phyloP scores from a whole-genome alignment of 768 basidiomycete species.

The Pisolithus sp. region DNA sequence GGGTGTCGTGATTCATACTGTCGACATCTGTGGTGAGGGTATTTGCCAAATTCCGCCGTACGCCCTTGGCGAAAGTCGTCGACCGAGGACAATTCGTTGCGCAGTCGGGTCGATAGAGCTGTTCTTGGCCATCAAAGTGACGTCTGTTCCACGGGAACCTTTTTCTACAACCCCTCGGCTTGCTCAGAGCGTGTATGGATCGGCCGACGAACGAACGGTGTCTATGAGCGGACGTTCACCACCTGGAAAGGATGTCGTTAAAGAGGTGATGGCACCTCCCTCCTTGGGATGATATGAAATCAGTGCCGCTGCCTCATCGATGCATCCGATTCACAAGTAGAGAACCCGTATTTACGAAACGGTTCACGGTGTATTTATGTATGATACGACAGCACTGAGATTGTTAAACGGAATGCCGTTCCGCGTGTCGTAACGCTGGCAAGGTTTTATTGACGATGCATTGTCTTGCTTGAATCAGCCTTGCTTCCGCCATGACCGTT shows the following conservation, averaged over 20 bases:
- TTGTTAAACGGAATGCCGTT: slow-evolving; percentile 10
- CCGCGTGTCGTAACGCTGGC: neutral
- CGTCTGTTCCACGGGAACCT: slow-evolving; percentile 66
- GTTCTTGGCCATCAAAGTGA: slow-evolving; percentile 53
- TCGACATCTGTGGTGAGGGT: slow-evolving; percentile 74
- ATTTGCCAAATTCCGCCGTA: slow-evolving; percentile 74
- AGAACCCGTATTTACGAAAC: neutral
- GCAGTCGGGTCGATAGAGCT: slow-evolving; percentile 61
- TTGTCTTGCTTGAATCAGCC: slow-evolving; percentile 1
- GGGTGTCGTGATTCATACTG: slow-evolving; percentile 73
- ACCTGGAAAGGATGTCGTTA: neutral
- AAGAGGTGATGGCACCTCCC: slow-evolving; percentile 22
- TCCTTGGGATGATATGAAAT: slow-evolving; percentile 14
- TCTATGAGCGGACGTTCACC: too few species aligned
- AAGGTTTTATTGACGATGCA: slow-evolving; percentile 12
- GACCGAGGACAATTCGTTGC: slow-evolving; percentile 38
- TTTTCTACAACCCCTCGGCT: slow-evolving; percentile 34
- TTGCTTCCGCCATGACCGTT: neutral
- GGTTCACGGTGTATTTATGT: neutral
- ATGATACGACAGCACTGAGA: slow-evolving; percentile 17
- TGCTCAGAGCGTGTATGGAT: too few species aligned
- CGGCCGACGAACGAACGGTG: too few species aligned
- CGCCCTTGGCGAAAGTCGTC: slow-evolving; percentile 42
- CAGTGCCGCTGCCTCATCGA: neutral
- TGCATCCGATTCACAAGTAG: neutral